Evolutionary conservation across 2,329 filamentous ascomycete genomes (phyloP), one percentile per base, ranked within the genome.

Genomic region (Microsporum audouinii): DNA sequence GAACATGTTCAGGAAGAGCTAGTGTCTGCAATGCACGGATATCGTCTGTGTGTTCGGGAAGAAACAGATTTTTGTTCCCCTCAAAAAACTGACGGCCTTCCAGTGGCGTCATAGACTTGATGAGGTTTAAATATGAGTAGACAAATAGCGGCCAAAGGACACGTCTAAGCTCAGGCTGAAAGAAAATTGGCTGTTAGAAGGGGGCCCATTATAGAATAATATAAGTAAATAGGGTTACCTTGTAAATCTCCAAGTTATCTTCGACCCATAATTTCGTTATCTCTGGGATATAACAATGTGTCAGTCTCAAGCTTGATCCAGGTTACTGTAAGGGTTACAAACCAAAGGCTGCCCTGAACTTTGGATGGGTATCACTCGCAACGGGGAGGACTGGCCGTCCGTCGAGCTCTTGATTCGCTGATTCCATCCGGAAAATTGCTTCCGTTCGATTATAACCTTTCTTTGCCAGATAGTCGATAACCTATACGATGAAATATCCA

Each of bases 391-490:
- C 82, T 1, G 90, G 89, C 62, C 88, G 84, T 6, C 91, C 91
- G 71, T 91, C 89, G 27, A 87, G 82, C 61, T 92, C 89, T 47
- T 94, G 81, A 67, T 91, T 86, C 29, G 88, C 86, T 0, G 91
- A 95, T 74, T 99, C 94, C 73, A 90, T 88, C 49, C 94, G 85
- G 59, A 99, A 88, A 71, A 94, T 89, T 23, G 92, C 89, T 74
- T 99, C 94, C 0, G 94, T 97, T 29, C 88, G 83, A 60, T 86
- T 91, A 74, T 96, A 99, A 0, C 94, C 94, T 66, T 96, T 91
- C 73, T 99, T 99, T 1, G 91, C 84, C 0, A 99, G 80, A 73
- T 99, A 99, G 68, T 99, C 94, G 6, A 96, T 91, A 2, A 99
- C 86, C 29, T 61, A 49, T 33, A 57, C 27, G 14, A 57, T 61